A percentile compares a stretch with the other conserved stretches of the same genome.
Conservation (phyloP, 2,329 filamentous ascomycete species). For the Stagonosporopsis tanaceti region DNA sequence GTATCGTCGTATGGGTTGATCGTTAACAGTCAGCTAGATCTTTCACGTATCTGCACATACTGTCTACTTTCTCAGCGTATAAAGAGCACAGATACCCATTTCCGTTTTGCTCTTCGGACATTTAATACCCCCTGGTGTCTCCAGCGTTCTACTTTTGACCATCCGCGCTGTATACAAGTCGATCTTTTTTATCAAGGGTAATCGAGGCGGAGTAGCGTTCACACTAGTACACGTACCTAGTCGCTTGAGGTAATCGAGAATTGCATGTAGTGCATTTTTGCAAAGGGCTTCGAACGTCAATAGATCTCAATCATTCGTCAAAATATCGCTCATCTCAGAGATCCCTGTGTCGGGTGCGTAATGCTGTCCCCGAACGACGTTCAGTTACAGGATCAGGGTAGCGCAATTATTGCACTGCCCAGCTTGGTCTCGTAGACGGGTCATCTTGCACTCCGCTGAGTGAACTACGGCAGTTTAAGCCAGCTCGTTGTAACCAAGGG, state of each 20-base stretch:
- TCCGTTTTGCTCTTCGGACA: conserved; percentile 29
- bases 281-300: conserved; percentile 1
- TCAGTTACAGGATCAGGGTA: not conserved
- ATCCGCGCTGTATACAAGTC: conserved; percentile 10
- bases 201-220: conserved; percentile 10
- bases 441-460: not conserved
- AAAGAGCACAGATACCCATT: conserved; percentile 38
- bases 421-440: conserved; percentile 1
- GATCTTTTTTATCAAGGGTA: conserved; percentile 17
- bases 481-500: not conserved
- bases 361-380: not conserved
- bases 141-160: conserved; percentile 6
- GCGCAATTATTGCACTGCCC: not conserved
- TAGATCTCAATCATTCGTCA: not conserved
- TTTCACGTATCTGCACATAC: conserved; percentile 19
- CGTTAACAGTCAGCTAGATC: conserved; percentile 1
- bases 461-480: not conserved
- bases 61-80: conserved; percentile 30
- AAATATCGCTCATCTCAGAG: not conserved
- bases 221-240: conserved; percentile 10
- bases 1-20: accelerated
- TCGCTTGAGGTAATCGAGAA: not conserved
- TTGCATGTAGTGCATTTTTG: conserved; percentile 12
- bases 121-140: conserved; percentile 36
- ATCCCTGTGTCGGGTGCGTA: not conserved